phyloP scores from a whole-genome alignment of 768 basidiomycete genomes.

The Tephrocybe sp. region DNA sequence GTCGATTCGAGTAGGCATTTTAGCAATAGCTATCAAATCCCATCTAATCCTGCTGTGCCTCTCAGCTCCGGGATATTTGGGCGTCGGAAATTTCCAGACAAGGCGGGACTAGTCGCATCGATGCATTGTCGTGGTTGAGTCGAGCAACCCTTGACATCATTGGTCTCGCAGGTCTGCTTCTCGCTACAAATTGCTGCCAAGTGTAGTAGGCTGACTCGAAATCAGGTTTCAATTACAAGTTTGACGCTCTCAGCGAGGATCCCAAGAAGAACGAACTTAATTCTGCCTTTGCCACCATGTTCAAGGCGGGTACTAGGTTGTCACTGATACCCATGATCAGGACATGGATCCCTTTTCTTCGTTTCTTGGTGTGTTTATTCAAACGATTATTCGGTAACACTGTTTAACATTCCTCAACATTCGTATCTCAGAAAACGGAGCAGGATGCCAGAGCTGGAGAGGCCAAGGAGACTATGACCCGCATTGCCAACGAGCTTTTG shows the following conservation, averaged over 20 bases:
- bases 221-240: conserved; percentile 32
- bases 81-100: conserved; percentile 31
- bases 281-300: conserved; percentile 45
- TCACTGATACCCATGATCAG: conserved; percentile 25
- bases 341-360: conserved; percentile 31
- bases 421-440: conserved; percentile 11
- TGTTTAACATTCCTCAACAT: conserved; percentile 8
- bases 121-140: conserved; percentile 65
- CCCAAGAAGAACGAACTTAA: conserved; percentile 42
- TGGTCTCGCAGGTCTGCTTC: conserved; percentile 61
- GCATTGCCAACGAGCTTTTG: conserved; percentile 44
- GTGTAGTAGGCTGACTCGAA: conserved; percentile 26
- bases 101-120: conserved; percentile 35
- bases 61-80: conserved; percentile 54
- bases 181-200: conserved; percentile 1
- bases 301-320: conserved; percentile 36
- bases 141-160: conserved; percentile 77
- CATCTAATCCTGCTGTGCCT: not conserved
- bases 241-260: conserved; percentile 22
- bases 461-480: conserved; percentile 33
- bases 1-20: conserved; percentile 41
- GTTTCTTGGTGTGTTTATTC: conserved; percentile 33
- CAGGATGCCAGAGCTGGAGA: conserved; percentile 12
- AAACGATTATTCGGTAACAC: conserved; percentile 13
- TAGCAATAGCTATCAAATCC: not conserved